These are phyloP conservation scores for Aciculosporium take DNA, from an alignment of 2,329 filamentous ascomycete genomes.

Conservation along the genomic window DNA sequence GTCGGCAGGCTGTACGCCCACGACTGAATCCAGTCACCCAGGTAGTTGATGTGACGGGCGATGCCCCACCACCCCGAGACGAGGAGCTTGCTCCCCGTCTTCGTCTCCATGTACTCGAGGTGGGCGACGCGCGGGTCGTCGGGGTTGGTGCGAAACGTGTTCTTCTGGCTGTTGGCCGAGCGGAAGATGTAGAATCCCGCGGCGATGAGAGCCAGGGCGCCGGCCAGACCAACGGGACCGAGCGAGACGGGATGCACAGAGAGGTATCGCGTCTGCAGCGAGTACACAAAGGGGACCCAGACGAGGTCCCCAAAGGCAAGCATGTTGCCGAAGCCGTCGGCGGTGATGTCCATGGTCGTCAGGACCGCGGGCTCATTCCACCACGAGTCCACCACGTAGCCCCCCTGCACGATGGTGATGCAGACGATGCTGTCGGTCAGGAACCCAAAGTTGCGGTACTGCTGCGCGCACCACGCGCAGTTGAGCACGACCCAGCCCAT, in stretches of 20 bases:
- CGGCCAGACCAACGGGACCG: slow-evolving; percentile 49
- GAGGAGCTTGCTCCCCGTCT: slow-evolving; percentile 65
- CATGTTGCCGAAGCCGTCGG: slow-evolving; percentile 93
- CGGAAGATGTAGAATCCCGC: slow-evolving; percentile 87
- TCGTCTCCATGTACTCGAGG: slow-evolving; percentile 75
- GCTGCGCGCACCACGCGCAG: slow-evolving; percentile 69
- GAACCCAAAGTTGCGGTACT: slow-evolving; percentile 72
- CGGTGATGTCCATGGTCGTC: slow-evolving; percentile 88
- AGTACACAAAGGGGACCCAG: slow-evolving; percentile 88
- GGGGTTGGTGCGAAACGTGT: slow-evolving; percentile 79
- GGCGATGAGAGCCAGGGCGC: slow-evolving; percentile 52
- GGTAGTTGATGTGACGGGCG: slow-evolving; percentile 87
- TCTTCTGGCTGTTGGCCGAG: slow-evolving; percentile 88
- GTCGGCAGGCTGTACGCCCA: slow-evolving; percentile 87
- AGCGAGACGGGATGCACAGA: slow-evolving; percentile 70
- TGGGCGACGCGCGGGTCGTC: slow-evolving; percentile 64
- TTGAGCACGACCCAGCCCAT: slow-evolving; percentile 81
- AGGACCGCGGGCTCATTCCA: slow-evolving; percentile 81
- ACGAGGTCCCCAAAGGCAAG: slow-evolving; percentile 81
- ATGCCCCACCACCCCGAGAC: slow-evolving; percentile 87
- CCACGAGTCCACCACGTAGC: slow-evolving; percentile 75
- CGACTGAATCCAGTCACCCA: slow-evolving; percentile 87
- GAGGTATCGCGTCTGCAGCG: slow-evolving; percentile 71
- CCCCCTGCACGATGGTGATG: slow-evolving; percentile 58
- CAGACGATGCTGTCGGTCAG: slow-evolving; percentile 78